phyloP scores from a whole-genome alignment of 2,329 filamentous ascomycete species.

The Monilinia vaccinii-corymbosi region DNA sequence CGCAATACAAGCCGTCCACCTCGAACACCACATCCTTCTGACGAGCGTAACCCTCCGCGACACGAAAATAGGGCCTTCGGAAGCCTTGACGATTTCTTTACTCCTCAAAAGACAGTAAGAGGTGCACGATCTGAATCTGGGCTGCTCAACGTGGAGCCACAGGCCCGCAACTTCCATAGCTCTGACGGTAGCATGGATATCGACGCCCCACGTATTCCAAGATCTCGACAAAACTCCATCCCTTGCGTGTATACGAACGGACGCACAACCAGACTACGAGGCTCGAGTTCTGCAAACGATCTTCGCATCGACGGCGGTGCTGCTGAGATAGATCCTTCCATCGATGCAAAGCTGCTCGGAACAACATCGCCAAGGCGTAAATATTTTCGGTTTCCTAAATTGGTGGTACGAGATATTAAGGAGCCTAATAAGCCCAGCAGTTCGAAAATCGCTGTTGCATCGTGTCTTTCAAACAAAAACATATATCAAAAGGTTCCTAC shows the following conservation, averaged over 20 bases:
- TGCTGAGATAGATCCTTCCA: background rate
- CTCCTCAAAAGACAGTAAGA: background rate
- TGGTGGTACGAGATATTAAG: conserved; percentile 20
- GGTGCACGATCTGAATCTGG: conserved; percentile 19
- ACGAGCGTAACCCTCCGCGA: conserved; percentile 14
- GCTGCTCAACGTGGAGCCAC: conserved; percentile 8
- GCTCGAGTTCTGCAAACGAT: conserved; percentile 15
- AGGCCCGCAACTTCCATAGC: background rate
- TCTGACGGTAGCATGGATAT: conserved; percentile 12
- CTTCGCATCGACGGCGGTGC: conserved; percentile 1
- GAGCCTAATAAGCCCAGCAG: conserved; percentile 1
- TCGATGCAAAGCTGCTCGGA: background rate
- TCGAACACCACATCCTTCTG: conserved; percentile 22
- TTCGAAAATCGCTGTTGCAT: background rate
- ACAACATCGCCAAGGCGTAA: conserved; percentile 12
- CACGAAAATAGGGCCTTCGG: conserved; percentile 8
- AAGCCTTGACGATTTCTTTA: conserved; percentile 17
- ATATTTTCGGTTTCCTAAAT: conserved; percentile 17
- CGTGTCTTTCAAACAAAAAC: background rate
- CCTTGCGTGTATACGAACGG: background rate
- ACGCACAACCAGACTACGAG: conserved; percentile 8
- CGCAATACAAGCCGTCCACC: conserved; percentile 20
- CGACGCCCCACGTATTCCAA: background rate
- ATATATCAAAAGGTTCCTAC: conserved; percentile 11
- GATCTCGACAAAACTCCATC: conserved; percentile 3